Percentiles rank a stretch among this genome's conserved stretches.
Conservation (phyloP, 1,284 basidiomycete species). For the Vanrija sp. region DNA sequence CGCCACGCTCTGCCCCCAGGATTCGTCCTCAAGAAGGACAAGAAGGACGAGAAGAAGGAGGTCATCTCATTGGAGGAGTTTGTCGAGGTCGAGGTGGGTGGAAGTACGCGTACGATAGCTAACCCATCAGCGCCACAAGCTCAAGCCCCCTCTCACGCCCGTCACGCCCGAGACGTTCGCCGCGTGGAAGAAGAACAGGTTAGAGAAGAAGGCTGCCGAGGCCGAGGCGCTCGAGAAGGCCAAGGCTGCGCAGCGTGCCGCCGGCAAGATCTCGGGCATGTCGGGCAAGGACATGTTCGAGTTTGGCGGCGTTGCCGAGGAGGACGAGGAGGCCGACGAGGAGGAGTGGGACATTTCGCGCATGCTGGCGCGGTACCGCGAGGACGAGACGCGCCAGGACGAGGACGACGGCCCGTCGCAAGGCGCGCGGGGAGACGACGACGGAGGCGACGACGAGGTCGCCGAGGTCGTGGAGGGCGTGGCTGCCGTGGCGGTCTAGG, state of each 20-base stretch:
- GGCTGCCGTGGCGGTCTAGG: too few relatives aligned
- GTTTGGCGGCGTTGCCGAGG: constrained; percentile 92
- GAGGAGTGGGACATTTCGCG: constrained; percentile 50
- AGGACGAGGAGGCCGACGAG: constrained; percentile 57
- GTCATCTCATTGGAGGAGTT: constrained; percentile 94
- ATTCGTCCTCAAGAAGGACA: constrained; percentile 88
- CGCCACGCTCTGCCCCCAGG: constrained; percentile 93
- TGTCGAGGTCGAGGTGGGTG: constrained; percentile 83
- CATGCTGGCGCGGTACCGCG: constrained; percentile 42
- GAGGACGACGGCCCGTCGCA: neutral
- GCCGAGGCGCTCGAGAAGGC: constrained; percentile 73
- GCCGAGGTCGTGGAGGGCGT: neutral
- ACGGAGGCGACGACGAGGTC: neutral
- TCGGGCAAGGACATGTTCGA: constrained; percentile 95
- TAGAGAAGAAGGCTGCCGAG: constrained; percentile 90
- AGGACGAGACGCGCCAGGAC: neutral
- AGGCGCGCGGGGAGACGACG: neutral
- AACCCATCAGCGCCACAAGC: constrained; percentile 74
- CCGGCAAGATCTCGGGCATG: constrained; percentile 91
- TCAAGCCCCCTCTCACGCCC: constrained; percentile 86
- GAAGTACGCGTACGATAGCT: constrained; percentile 4
- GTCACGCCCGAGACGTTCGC: constrained; percentile 93
- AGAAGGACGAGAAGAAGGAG: constrained; percentile 69
- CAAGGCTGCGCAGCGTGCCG: constrained; percentile 77
- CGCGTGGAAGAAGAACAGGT: constrained; percentile 87